A percentile compares a stretch with the other conserved stretches of the same genome.
Conservation (phyloP, 1,284 basidiomycete genomes). For the Ceratobasidium sp. region DNA sequence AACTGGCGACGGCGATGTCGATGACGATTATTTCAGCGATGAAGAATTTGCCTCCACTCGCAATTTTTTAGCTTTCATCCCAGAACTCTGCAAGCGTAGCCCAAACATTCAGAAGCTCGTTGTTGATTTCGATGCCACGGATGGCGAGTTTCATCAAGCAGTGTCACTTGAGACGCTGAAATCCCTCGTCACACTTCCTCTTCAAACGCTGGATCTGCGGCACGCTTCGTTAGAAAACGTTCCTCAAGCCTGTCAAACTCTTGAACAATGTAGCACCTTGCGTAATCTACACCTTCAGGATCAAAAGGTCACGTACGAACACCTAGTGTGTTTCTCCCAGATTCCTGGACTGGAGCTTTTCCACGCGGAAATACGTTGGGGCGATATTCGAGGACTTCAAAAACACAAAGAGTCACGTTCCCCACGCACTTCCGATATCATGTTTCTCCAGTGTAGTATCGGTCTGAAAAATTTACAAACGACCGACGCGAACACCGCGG, state of each 20-base stretch:
- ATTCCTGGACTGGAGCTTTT: background rate
- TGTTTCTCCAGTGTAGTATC: background rate
- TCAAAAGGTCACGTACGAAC: background rate
- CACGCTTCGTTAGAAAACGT: background rate
- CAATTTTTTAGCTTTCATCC: background rate
- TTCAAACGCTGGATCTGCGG: background rate
- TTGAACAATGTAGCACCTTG: background rate
- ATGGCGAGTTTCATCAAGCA: background rate
- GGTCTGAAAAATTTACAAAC: too few relatives aligned
- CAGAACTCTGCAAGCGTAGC: background rate
- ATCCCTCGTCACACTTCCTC: background rate
- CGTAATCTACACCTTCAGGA: conserved; percentile 5
- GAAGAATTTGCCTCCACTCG: background rate
- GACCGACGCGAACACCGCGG: too few relatives aligned
- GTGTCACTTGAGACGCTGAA: background rate
- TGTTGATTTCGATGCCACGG: background rate
- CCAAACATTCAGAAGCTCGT: background rate
- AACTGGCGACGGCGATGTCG: too few relatives aligned
- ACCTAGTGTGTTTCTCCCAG: background rate
- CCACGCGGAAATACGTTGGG: background rate
- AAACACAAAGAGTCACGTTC: background rate
- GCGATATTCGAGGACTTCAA: background rate
- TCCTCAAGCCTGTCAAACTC: conserved; percentile 2
- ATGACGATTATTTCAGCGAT: background rate
- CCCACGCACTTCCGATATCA: background rate